Evolutionary conservation across 164 flowering plant genomes (phyloP).

Genomic region (Aristolochia fimbriata): DNA sequence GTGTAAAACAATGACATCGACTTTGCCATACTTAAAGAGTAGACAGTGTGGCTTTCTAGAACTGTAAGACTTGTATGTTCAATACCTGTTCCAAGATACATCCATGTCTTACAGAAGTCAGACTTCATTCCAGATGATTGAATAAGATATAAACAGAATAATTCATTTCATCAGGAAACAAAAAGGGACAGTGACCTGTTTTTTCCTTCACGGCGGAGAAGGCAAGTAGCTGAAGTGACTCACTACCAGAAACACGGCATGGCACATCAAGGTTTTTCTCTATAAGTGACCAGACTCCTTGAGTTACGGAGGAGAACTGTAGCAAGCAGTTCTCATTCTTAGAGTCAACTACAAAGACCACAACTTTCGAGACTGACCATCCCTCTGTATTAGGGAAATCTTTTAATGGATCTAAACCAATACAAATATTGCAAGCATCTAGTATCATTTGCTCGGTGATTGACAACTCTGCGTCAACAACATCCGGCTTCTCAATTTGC

Average conservation of each 20-base stretch:
- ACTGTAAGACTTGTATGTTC: slow-evolving; percentile 29
- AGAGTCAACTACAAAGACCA: slow-evolving; percentile 51
- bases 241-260: slow-evolving; percentile 16
- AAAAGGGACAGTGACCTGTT: slow-evolving; percentile 31
- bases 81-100: slow-evolving; percentile 41
- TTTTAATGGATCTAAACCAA: slow-evolving; percentile 39
- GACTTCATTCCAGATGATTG: neutral
- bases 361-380: slow-evolving; percentile 64
- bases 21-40: slow-evolving; percentile 59
- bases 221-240: slow-evolving; percentile 32
- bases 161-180: neutral
- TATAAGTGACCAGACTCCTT: slow-evolving; percentile 74
- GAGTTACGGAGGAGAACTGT: slow-evolving; percentile 30
- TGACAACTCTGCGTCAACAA: slow-evolving; percentile 34
- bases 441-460: slow-evolving; percentile 49
- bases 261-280: slow-evolving; percentile 35
- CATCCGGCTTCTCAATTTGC: slow-evolving; percentile 19
- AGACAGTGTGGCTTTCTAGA: slow-evolving; percentile 46
- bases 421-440: slow-evolving; percentile 59
- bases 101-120: slow-evolving; percentile 4
- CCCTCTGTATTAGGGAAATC: slow-evolving; percentile 30
- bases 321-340: slow-evolving; percentile 55
- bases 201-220: slow-evolving; percentile 51
- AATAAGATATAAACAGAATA: neutral
- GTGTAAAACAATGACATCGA: slow-evolving; percentile 50